Base-by-base conservation (phyloP, 2,329 filamentous ascomycete genomes). In the Cladosporium sp. region DNA sequence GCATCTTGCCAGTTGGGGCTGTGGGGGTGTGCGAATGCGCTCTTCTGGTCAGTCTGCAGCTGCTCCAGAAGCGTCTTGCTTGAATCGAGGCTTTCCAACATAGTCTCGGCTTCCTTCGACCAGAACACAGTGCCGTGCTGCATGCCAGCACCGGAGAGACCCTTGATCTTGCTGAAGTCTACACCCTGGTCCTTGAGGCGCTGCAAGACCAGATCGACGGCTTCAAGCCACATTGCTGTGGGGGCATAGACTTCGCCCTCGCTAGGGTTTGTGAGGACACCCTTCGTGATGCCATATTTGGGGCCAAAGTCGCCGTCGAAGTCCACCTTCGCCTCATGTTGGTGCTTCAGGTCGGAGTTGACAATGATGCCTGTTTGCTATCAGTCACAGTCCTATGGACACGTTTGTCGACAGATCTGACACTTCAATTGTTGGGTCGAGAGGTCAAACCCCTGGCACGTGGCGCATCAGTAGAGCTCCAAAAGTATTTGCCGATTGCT, bases 1-100 rank as follows among this genome's bases (percentile, higher is more conserved):
- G 92, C 88, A 73, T 99, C 94, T 76, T 97, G 94, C 94, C 94
- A 99, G 74, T 97, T 99, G 7, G 94, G 94, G 64, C 90, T 92
- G 76, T 87, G 92, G 4, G 89, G 87, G 73, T 95, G 88, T 15
- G 92, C 89, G 70, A 97, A 90, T 0, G 88, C 89, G 3, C 76
- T 78, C 9, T 78, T 76, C 52, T 67, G 65, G 62, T 75, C 69
- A 12, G 71, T 71, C 59, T 74, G 75, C 25, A 97, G 78, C 76
- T 96, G 92, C 61, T 89, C 85, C 51, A 89, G 81, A 49, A 97
- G 77, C 0, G 81, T 76, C 70, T 83, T 83, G 19, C 75, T 75
- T 2, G 81, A 71, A 64, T 90, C 80, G 43, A 97, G 76, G 12
- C 69, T 76, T 3, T 72, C 76, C 43, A 97, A 81, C 43, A 88